A percentile compares a stretch with the other conserved stretches of the same genome.
These are phyloP conservation scores for Chlamydomonas eustigma DNA, from an alignment of 139 green algal genomes.

Conservation along the genomic window DNA sequence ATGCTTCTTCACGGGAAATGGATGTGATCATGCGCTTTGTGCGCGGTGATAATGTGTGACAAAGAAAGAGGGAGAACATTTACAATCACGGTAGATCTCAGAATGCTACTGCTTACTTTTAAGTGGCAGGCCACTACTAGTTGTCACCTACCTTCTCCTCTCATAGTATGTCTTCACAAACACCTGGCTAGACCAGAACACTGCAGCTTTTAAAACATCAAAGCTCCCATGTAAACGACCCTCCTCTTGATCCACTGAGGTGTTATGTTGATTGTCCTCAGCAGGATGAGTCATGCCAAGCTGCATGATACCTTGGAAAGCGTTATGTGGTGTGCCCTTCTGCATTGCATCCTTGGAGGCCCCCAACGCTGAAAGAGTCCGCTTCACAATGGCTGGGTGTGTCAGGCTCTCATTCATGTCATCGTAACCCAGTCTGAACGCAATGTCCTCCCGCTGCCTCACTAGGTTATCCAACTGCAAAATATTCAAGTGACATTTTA, in stretches of 20 bases:
- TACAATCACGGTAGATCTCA: too few relatives aligned
- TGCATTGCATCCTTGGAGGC: not conserved
- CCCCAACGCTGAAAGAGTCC: conserved; percentile 17
- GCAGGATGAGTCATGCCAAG: conserved; percentile 16
- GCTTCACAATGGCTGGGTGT: conserved; percentile 8
- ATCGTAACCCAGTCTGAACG: conserved; percentile 61
- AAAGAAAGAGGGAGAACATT: too few relatives aligned
- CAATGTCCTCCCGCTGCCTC: conserved; percentile 36
- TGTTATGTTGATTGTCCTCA: not conserved
- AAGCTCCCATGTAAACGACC: not conserved
- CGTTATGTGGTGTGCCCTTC: not conserved
- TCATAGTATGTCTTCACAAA: conserved; percentile 64
- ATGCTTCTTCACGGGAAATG: not conserved
- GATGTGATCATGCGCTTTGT: too few relatives aligned
- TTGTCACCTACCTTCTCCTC: conserved; percentile 13
- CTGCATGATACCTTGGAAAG: conserved; percentile 8
- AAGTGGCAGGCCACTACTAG: conserved; percentile 47
- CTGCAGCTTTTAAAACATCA: conserved; percentile 8
- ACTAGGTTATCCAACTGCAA: conserved; percentile 9
- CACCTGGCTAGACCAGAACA: conserved; percentile 26
- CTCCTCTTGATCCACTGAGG: not conserved
- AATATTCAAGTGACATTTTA: too few relatives aligned
- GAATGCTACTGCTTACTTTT: conserved; percentile 49
- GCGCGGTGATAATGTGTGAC: too few relatives aligned
- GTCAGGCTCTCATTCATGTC: conserved; percentile 75